Conservation (phyloP, 2,329 filamentous ascomycete genomes). For the Stagonosporopsis rhizophila region DNA sequence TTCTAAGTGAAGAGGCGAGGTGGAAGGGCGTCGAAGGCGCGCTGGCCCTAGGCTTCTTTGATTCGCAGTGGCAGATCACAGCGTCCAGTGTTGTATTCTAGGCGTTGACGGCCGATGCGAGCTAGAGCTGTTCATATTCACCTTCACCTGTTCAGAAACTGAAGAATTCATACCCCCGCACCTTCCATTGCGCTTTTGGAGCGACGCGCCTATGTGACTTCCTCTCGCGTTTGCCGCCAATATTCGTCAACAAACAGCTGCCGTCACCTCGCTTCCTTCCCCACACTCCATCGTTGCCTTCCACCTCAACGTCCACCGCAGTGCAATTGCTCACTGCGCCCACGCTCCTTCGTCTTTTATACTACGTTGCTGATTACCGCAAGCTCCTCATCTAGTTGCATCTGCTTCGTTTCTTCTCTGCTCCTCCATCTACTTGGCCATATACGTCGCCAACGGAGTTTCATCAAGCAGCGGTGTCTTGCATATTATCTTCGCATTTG, state of each 20-base stretch:
- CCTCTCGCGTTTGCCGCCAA: constrained; percentile 6
- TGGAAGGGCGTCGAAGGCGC: constrained; percentile 62
- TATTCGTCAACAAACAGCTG: not conserved
- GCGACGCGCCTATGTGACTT: constrained; percentile 16
- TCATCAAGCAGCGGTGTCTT: constrained; percentile 36
- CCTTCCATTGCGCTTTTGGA: not conserved
- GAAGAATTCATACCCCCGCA: too few species aligned
- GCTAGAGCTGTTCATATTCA: not conserved
- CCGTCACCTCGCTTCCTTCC: constrained; percentile 20
- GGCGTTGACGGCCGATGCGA: not conserved
- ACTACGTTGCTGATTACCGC: constrained; percentile 6
- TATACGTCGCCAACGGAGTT: constrained; percentile 43
- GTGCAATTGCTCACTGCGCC: constrained; percentile 17
- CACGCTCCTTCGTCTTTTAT: constrained; percentile 32
- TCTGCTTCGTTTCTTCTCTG: constrained; percentile 32
- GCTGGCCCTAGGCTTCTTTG: constrained; percentile 63
- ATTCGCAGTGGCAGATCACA: constrained; percentile 61
- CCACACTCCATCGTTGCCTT: constrained; percentile 19
- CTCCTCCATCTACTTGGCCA: constrained; percentile 48
- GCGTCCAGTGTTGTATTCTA: constrained; percentile 51
- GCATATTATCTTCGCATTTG: constrained; percentile 48
- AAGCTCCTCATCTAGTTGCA: constrained; percentile 35
- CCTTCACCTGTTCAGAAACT: not conserved
- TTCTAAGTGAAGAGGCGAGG: constrained; percentile 55
- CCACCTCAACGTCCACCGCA: constrained; percentile 5